Conservation (phyloP, 768 basidiomycete species). For the Macrolepiota fuliginosa region DNA sequence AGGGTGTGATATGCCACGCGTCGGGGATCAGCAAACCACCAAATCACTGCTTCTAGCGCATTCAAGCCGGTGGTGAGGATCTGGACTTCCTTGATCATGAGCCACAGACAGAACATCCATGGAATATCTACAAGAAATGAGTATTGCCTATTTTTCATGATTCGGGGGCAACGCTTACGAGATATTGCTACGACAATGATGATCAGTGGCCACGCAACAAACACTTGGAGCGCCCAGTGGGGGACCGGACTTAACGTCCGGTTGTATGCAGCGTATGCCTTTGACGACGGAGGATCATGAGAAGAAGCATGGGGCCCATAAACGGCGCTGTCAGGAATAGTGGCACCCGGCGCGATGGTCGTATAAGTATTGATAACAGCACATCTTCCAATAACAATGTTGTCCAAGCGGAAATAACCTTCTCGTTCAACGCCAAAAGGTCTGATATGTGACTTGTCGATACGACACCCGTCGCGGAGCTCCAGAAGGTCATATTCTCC, state of each 20-base stretch:
- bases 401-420: slow-evolving; percentile 39
- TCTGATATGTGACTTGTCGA: slow-evolving; percentile 38
- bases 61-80: slow-evolving; percentile 25
- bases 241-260: slow-evolving; percentile 33
- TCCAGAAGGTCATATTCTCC: slow-evolving; percentile 45
- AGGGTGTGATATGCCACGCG: slow-evolving; percentile 39
- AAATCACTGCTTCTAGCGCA: slow-evolving; percentile 38
- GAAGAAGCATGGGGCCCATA: slow-evolving; percentile 49
- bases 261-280: slow-evolving; percentile 36
- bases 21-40: slow-evolving; percentile 39
- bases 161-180: slow-evolving; percentile 22
- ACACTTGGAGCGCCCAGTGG: slow-evolving; percentile 26
- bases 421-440: slow-evolving; percentile 46
- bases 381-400: slow-evolving; percentile 33
- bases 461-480: slow-evolving; percentile 39
- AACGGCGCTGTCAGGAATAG: slow-evolving; percentile 32
- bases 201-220: slow-evolving; percentile 41
- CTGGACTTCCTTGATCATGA: slow-evolving; percentile 34
- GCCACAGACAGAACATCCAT: slow-evolving; percentile 38
- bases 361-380: slow-evolving; percentile 43
- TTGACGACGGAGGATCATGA: slow-evolving; percentile 34
- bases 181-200: slow-evolving; percentile 29
- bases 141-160: not conserved
- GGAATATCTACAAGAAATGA: slow-evolving; percentile 32
- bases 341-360: slow-evolving; percentile 39